Evolutionary conservation across 2,329 filamentous ascomycete genomes (phyloP), one percentile per base, ranked within the genome.

Genomic region (Emmonsia crescens): DNA sequence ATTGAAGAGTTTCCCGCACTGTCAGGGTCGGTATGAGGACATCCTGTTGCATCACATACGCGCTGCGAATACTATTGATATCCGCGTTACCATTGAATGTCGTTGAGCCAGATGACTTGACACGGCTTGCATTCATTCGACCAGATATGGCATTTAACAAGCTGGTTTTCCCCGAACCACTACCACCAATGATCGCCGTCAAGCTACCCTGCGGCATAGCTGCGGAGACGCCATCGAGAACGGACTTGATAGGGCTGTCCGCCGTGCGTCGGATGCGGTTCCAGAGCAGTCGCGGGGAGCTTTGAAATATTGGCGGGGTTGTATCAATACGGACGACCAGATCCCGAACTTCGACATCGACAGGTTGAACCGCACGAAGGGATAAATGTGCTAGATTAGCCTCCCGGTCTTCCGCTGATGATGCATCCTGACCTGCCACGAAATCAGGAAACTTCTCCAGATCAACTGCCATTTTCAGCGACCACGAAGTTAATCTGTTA

Each of bases 161-260:
- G 0, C 85, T 87, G 3, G 86, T 89, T 75, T 91, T 91, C 0
- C 88, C 88, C 1, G 84, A 87, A 24, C 88, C 88, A 68, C 85
- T 87, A 3, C 87, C 87, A 10, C 88, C 88, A 62, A 91, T 85
- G 60, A 91, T 90, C 9, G 88, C 88, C 0, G 87, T 90, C 48
- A 92, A 73, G 2, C 84, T 87, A 2, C 88, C 87, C 8, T 83
- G 80, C 2, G 79, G 78, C 70, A 91, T 81, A 29, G 83, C 80
- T 1, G 86, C 86, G 65, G 82, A 82, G 54, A 91, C 82, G 36
- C 82, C 81, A 59, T 85, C 77, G 10, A 91, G 75, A 12, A 91
- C 82, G 5, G 71, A 72, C 66, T 80, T 81, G 58, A 71, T 63
- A 5, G 67, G 62, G 19, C 60, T 59, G 14, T 66, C 51, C 12